phyloP scores from a whole-genome alignment of 2,329 filamentous ascomycete species.

The Xylaria arbuscula region DNA sequence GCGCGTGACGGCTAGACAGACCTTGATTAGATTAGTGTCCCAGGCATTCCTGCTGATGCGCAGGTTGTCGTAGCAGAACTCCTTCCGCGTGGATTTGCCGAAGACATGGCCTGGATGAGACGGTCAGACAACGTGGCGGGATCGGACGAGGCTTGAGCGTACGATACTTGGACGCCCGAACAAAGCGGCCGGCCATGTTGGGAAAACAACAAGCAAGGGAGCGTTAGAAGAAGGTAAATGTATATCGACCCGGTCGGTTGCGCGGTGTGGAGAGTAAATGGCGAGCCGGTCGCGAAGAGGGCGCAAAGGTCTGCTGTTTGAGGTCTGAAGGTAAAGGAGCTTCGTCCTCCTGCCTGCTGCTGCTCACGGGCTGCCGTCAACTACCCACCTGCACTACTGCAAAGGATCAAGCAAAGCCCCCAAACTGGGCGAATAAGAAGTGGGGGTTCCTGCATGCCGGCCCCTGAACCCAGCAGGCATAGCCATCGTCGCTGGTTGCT shows the following conservation, averaged over 20 bases:
- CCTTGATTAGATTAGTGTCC: slow-evolving; percentile 99
- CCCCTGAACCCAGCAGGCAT: slow-evolving; percentile 31
- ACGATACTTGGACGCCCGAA: slow-evolving; percentile 77
- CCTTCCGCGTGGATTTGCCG: slow-evolving; percentile 93
- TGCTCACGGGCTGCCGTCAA: slow-evolving; percentile 19
- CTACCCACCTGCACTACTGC: background rate
- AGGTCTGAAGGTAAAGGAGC: slow-evolving; percentile 26
- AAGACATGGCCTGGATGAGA: slow-evolving; percentile 87
- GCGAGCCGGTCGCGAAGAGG: slow-evolving; percentile 23
- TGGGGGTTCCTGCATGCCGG: slow-evolving; percentile 30
- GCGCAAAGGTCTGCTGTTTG: slow-evolving; percentile 24
- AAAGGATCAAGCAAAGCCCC: slow-evolving; percentile 16
- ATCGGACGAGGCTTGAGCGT: slow-evolving; percentile 48
- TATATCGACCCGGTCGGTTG: slow-evolving; percentile 14
- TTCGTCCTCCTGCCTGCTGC: background rate
- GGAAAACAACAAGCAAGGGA: slow-evolving; percentile 19
- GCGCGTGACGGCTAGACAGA: slow-evolving; percentile 50
- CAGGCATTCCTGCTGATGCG: slow-evolving; percentile 98
- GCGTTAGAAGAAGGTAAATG: slow-evolving; percentile 23
- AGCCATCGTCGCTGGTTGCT: slow-evolving; percentile 24
- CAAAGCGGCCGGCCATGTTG: slow-evolving; percentile 71
- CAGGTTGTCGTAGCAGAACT: slow-evolving; percentile 98
- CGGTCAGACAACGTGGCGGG: slow-evolving; percentile 45
- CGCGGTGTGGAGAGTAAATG: slow-evolving; percentile 1
- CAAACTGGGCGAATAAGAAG: slow-evolving; percentile 26